A percentile compares a stretch with the other conserved stretches of the same genome.
Evolutionary conservation across 116 monocot species (phyloP).

Genomic region (Cymodocea nodosa): DNA sequence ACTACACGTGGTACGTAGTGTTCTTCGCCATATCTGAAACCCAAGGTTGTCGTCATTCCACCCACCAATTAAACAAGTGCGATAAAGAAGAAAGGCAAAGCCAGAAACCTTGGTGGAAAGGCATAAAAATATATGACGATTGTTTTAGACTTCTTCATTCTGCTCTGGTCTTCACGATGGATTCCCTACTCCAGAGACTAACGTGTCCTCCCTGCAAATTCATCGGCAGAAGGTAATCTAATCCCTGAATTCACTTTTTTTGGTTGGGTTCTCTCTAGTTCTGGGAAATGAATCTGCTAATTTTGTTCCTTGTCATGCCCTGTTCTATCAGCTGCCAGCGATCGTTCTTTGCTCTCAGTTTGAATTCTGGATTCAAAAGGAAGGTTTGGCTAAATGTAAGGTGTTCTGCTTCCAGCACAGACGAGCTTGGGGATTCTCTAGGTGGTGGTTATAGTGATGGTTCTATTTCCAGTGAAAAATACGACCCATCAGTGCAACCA

Average conservation of each 20-base stretch:
- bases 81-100: not conserved
- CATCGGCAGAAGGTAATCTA: not conserved
- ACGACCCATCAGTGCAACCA: slow-evolving; percentile 5
- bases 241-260: not conserved
- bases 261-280: not conserved
- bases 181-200: not conserved
- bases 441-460: slow-evolving; percentile 33
- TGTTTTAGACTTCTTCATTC: not conserved
- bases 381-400: slow-evolving; percentile 21
- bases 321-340: slow-evolving; percentile 18
- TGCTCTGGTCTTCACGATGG: not conserved
- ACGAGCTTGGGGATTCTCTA: slow-evolving; percentile 16
- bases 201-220: not conserved
- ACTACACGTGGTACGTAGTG: not conserved
- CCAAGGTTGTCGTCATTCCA: not conserved
- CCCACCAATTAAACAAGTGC: not conserved
- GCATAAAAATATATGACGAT: not conserved
- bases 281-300: not conserved
- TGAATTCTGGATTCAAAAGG: slow-evolving; percentile 16
- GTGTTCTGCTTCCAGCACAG: slow-evolving; percentile 26
- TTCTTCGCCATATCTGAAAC: not conserved
- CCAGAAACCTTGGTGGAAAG: not conserved
- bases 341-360: slow-evolving; percentile 8
- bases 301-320: no score
- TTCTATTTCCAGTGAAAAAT: slow-evolving; percentile 10